phyloP scores from a whole-genome alignment of 768 basidiomycete genomes.

The Mycena rebaudengoi region DNA sequence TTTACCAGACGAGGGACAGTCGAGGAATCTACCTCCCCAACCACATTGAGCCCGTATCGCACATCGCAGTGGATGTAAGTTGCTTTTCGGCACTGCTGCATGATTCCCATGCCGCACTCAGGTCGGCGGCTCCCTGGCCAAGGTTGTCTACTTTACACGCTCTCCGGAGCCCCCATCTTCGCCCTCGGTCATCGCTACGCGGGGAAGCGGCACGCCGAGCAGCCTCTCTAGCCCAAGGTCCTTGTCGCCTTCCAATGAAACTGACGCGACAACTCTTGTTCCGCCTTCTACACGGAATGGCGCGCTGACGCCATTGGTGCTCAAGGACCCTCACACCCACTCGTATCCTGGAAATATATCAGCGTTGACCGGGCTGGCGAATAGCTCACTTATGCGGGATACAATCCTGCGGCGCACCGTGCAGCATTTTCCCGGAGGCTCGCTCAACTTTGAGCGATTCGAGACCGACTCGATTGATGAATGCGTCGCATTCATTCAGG shows the following conservation, averaged over 20 bases:
- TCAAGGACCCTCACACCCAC: conserved; percentile 57
- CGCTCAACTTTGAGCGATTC: conserved; percentile 97
- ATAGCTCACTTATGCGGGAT: conserved; percentile 59
- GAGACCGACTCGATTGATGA: conserved; percentile 89
- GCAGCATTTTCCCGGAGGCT: conserved; percentile 93
- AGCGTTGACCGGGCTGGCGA: conserved; percentile 47
- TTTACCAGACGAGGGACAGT: conserved; percentile 83
- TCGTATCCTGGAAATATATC: conserved; percentile 29
- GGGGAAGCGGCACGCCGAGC: conserved; percentile 58
- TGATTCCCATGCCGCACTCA: conserved; percentile 43
- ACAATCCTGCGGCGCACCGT: conserved; percentile 74
- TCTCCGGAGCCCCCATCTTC: conserved; percentile 87
- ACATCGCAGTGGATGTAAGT: conserved; percentile 96
- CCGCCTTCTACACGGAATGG: conserved; percentile 57
- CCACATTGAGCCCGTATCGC: conserved; percentile 96
- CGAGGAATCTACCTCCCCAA: conserved; percentile 98
- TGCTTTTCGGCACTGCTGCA: conserved; percentile 7
- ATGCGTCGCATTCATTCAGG: conserved; percentile 87
- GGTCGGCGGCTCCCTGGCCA: conserved; percentile 97
- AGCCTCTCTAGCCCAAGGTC: conserved; percentile 56
- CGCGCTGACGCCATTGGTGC: conserved; percentile 83
- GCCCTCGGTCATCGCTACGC: conserved; percentile 71
- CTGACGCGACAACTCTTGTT: conserved; percentile 36
- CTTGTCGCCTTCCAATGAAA: conserved; percentile 49
- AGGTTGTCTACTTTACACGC: conserved; percentile 98